Percentiles rank a stretch among this genome's conserved stretches.
Conservation (phyloP, 2,329 filamentous ascomycete genomes). For the Aspergillus sp. region DNA sequence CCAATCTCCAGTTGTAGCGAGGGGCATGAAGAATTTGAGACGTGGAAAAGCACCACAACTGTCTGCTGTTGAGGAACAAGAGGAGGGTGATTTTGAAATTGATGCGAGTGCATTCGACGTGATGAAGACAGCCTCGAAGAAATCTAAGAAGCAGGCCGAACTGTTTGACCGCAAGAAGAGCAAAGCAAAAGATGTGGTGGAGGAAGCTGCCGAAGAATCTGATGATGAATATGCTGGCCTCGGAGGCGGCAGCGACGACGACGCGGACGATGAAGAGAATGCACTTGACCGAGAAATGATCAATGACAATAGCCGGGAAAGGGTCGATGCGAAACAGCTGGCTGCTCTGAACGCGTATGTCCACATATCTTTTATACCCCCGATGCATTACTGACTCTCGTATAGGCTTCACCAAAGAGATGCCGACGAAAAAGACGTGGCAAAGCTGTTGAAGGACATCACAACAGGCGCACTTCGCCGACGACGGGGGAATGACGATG, state of each 20-base stretch:
- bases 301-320: slow-evolving; percentile 74
- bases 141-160: slow-evolving; percentile 54
- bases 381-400: slow-evolving; percentile 22
- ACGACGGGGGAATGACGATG: slow-evolving; percentile 70
- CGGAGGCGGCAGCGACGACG: slow-evolving; percentile 85
- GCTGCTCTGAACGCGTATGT: slow-evolving; percentile 88
- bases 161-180: slow-evolving; percentile 82
- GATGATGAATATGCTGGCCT: slow-evolving; percentile 97
- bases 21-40: slow-evolving; percentile 57
- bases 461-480: slow-evolving; percentile 83
- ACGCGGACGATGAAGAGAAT: slow-evolving; percentile 72
- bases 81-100: slow-evolving; percentile 38
- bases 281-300: slow-evolving; percentile 85
- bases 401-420: slow-evolving; percentile 73
- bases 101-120: slow-evolving; percentile 63
- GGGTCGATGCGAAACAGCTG: slow-evolving; percentile 76
- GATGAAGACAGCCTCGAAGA: slow-evolving; percentile 65
- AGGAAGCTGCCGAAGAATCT: slow-evolving; percentile 94
- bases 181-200: slow-evolving; percentile 79
- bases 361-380: slow-evolving; percentile 4
- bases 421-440: slow-evolving; percentile 81
- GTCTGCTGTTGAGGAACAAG: slow-evolving; percentile 48
- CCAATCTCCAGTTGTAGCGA: slow-evolving; percentile 66
- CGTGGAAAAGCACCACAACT: slow-evolving; percentile 46
- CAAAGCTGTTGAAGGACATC: slow-evolving; percentile 90